phyloP scores from a whole-genome alignment of 495 filamentous ascomycete genomes.

The Acidomyces sp. region DNA sequence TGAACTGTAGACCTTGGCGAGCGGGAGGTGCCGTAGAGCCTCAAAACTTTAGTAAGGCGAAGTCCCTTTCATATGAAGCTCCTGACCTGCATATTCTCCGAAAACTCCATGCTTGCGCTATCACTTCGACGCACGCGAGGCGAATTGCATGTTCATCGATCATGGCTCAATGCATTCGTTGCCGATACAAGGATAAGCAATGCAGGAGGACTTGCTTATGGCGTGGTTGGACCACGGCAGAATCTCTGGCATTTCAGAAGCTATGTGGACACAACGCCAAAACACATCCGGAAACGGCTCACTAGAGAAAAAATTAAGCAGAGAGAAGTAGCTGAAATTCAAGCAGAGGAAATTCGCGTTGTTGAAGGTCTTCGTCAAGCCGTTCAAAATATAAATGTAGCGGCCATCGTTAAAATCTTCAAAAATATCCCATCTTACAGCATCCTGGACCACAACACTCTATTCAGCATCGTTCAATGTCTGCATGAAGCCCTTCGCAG shows the following conservation, averaged over 20 bases:
- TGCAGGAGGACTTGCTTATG: too few species aligned
- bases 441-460: neutral
- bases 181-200: neutral
- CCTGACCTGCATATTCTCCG: neutral
- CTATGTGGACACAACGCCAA: neutral
- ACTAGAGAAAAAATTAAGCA: neutral
- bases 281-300: neutral
- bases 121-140: conserved; percentile 9
- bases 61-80: conserved; percentile 6
- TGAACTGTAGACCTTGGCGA: neutral
- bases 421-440: neutral
- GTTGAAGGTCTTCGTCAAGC: conserved; percentile 3
- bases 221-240: too few species aligned
- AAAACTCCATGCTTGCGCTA: conserved; percentile 1
- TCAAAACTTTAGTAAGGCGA: neutral
- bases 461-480: conserved; percentile 9
- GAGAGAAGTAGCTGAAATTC: neutral
- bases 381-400: conserved; percentile 1
- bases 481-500: conserved; percentile 12
- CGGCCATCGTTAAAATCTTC: conserved; percentile 3
- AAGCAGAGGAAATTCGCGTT: neutral
- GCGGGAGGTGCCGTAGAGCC: conserved; percentile 6
- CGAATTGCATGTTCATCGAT: conserved; percentile 9
- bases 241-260: neutral
- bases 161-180: conserved; percentile 10